Conservation (phyloP, 768 basidiomycete species). For the Amanita polypyramis region DNA sequence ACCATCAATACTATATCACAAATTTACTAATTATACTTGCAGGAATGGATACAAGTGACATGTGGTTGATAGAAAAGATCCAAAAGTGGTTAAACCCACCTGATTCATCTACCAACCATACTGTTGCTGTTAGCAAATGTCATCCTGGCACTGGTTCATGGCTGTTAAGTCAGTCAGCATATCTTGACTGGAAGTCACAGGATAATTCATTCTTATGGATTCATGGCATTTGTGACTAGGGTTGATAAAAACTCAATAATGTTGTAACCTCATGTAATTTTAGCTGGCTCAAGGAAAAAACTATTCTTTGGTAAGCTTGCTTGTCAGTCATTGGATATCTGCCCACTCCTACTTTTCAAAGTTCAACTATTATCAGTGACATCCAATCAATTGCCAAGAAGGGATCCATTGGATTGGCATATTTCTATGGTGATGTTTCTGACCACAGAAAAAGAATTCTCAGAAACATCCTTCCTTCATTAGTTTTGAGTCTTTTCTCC, state of each 20-base stretch:
- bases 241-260: background rate
- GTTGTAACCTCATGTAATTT: background rate
- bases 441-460: background rate
- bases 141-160: background rate
- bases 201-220: constrained; percentile 4
- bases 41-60: no score
- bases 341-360: background rate
- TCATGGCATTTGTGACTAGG: background rate
- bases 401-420: background rate
- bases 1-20: no score
- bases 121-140: background rate
- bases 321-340: no score
- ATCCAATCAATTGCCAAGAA: background rate
- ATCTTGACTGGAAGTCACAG: background rate
- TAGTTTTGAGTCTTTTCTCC: background rate
- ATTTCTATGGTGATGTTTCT: constrained; percentile 1
- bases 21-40: no score
- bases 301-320: background rate
- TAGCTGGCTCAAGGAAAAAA: constrained; percentile 1
- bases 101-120: constrained; percentile 2
- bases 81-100: background rate
- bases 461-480: background rate
- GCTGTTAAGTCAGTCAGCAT: background rate
- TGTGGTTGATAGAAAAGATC: background rate
- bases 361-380: background rate